Conservation (phyloP, 2,329 filamentous ascomycete genomes). For the Scedosporium minutisporum region DNA sequence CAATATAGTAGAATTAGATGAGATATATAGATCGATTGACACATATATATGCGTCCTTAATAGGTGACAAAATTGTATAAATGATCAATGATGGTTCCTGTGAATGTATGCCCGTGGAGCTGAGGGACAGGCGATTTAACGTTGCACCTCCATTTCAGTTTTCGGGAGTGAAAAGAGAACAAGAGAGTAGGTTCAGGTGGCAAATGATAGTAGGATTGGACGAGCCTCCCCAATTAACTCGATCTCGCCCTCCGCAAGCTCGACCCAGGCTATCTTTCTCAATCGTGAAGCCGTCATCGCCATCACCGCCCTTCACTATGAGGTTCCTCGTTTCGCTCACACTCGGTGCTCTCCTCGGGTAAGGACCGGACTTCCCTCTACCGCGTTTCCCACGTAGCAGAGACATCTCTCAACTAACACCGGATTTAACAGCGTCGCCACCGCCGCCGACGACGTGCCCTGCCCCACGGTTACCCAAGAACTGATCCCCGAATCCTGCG, state of each 20-base stretch:
- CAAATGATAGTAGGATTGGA: too few species aligned
- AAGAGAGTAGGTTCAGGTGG: too few species aligned
- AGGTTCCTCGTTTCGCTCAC: neutral
- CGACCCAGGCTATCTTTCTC: neutral
- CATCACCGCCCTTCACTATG: neutral
- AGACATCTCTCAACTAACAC: neutral
- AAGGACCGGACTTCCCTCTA: neutral
- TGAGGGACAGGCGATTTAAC: neutral
- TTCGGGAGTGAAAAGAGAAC: too few species aligned
- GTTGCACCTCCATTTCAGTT: neutral
- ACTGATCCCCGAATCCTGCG: neutral
- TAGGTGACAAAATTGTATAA: neutral
- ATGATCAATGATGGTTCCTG: neutral
- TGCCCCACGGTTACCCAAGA: neutral
- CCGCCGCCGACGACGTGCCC: neutral
- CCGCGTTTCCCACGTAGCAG: neutral
- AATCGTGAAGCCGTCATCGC: neutral
- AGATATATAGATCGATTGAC: neutral
- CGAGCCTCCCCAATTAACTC: too few species aligned
- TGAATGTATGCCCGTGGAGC: too few species aligned
- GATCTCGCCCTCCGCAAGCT: too few species aligned
- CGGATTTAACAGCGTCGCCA: neutral
- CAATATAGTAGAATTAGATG: neutral
- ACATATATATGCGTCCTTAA: neutral
- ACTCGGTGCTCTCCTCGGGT: neutral